Percentiles rank a stretch among this genome's conserved stretches.
These are phyloP conservation scores for Fusarium mundagurra DNA, from an alignment of 2,329 filamentous ascomycete genomes.

Conservation along the genomic window DNA sequence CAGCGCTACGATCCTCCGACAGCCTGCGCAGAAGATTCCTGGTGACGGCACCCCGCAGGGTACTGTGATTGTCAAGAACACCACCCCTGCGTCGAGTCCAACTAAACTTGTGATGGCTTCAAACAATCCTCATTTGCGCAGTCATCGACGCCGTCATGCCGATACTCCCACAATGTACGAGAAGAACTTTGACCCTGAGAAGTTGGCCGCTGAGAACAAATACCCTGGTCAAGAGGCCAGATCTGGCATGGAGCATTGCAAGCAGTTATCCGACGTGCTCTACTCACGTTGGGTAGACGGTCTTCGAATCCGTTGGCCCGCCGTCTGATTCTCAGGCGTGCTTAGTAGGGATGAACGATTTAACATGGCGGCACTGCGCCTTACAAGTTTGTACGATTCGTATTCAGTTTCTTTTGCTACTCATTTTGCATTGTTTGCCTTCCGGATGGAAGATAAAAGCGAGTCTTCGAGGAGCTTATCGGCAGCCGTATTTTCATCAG, in stretches of 20 bases:
- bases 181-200: slow-evolving; percentile 59
- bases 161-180: slow-evolving; percentile 54
- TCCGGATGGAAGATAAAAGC: neutral
- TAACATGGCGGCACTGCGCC: neutral
- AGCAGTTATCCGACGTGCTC: slow-evolving; percentile 87
- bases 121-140: slow-evolving; percentile 86
- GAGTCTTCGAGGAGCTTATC: slow-evolving; percentile 1
- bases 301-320: slow-evolving; percentile 75
- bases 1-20: slow-evolving; percentile 57
- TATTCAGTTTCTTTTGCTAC: slow-evolving; percentile 11
- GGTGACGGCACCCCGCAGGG: slow-evolving; percentile 60
- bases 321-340: slow-evolving; percentile 39
- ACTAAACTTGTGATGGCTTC: slow-evolving; percentile 80
- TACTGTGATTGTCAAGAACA: slow-evolving; percentile 68
- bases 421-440: slow-evolving; percentile 23
- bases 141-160: slow-evolving; percentile 74
- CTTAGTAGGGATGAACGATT: neutral
- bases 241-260: slow-evolving; percentile 90
- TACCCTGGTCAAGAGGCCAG: slow-evolving; percentile 64
- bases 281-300: slow-evolving; percentile 92
- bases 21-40: slow-evolving; percentile 53
- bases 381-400: slow-evolving; percentile 12
- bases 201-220: slow-evolving; percentile 59
- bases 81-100: slow-evolving; percentile 56
- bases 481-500: slow-evolving; percentile 10